phyloP scores from a whole-genome alignment of 768 basidiomycete genomes.

The Cyclocybe cylindracea region DNA sequence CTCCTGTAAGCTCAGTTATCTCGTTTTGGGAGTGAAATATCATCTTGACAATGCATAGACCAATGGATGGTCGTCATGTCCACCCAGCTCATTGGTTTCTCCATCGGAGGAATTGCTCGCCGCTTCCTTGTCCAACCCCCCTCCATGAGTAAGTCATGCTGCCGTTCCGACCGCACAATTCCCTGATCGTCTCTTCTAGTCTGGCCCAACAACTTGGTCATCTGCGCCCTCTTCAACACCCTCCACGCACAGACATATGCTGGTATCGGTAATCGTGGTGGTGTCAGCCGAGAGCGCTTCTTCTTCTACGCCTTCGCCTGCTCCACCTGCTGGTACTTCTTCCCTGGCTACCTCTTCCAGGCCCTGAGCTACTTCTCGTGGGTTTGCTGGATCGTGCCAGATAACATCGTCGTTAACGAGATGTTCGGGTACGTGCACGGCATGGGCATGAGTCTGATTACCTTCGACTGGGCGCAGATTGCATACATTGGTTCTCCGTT shows the following conservation, averaged over 20 bases:
- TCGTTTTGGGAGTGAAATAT: background rate
- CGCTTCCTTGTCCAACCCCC: conserved; percentile 78
- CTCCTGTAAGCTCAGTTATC: conserved; percentile 40
- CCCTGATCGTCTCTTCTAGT: conserved; percentile 50
- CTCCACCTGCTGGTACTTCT: conserved; percentile 63
- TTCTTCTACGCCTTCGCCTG: conserved; percentile 65
- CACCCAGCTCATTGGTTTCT: conserved; percentile 80
- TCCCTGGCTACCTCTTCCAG: conserved; percentile 76
- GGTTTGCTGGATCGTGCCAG: conserved; percentile 67
- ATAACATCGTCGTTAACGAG: conserved; percentile 70
- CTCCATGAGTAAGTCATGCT: conserved; percentile 56
- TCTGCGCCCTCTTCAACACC: conserved; percentile 78
- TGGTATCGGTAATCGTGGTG: conserved; percentile 63
- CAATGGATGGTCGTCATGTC: conserved; percentile 82
- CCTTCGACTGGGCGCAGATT: conserved; percentile 83
- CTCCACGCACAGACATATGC: conserved; percentile 73
- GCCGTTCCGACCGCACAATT: conserved; percentile 12
- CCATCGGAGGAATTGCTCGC: conserved; percentile 69
- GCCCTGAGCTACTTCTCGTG: conserved; percentile 62
- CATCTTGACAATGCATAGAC: conserved; percentile 38
- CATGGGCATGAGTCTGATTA: conserved; percentile 72
- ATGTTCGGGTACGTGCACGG: conserved; percentile 68
- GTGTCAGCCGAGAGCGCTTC: conserved; percentile 75
- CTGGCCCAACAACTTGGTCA: conserved; percentile 78
- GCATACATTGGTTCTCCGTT: conserved; percentile 72